Base-by-base conservation (phyloP, 73 alveolate species). In the Stentor coeruleus region DNA sequence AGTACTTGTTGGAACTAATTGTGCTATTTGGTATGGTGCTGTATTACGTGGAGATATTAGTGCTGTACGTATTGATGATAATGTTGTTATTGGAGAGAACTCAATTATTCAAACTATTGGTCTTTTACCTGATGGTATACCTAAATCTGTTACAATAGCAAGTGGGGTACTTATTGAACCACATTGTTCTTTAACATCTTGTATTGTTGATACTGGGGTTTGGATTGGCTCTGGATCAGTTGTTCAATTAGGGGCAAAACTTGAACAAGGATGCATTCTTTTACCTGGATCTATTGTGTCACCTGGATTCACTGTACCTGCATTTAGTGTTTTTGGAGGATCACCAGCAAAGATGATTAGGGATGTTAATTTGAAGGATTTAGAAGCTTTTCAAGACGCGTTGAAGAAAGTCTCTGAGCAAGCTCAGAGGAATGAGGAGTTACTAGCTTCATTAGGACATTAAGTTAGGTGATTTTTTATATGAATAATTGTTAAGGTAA, bases 301-400 rank as follows among this genome's bases (percentile, higher is more conserved):
- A 36, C 97, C 98, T 55, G 98, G 98, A 35, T 87, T 94, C 2
- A 0, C 90, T 3, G 89, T 93, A 59, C 98, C 98, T 11, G 94
- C 97, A 41, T 90, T 87, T 74, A 84, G 88, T 72, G 77, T 93
- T 2, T 94, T 96, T 96, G 98, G 94, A 33, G 98, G 98, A 37
- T 89, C 87, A 75, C 97, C 98, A 39, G 94, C 89, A 58, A 76
- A 85, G 81, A 85, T 84, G 58, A 76, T 87, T 1, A 81, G 94
- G 75, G 91, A 90, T 26, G 59, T 90, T 20, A 87, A 76, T 59
- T 86, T 85, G 39, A 85, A 73, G 31, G 87, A 59, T 26, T 38
- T 58, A 1, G 30, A 72, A 76, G 73, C 31, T 30, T 72, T 59
- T 39, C 72, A 86, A 31, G 20, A 82, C 3, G 85, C 73, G 39